Evolutionary conservation across 176 grass and related monocot genomes (phyloP).

Genomic region (Calamus simplicifolius): DNA sequence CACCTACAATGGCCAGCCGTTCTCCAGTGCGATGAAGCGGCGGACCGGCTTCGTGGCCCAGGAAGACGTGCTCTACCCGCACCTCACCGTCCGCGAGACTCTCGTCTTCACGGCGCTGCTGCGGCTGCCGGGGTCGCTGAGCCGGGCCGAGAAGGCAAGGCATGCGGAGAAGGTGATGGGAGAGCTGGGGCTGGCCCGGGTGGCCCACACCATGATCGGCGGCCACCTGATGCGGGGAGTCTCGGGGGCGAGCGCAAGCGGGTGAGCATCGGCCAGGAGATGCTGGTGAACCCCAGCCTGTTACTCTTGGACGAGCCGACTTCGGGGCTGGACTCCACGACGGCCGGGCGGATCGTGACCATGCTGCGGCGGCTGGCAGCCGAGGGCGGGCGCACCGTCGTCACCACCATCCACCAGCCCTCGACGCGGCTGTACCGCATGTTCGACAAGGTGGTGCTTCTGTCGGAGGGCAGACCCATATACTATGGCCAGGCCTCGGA

Average conservation of each 20-base stretch:
- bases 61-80: slow-evolving; percentile 40
- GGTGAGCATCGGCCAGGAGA: slow-evolving; percentile 93
- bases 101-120: slow-evolving; percentile 40
- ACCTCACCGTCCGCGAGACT: slow-evolving; percentile 41
- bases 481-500: slow-evolving; percentile 84
- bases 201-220: slow-evolving; percentile 35
- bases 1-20: slow-evolving; percentile 28
- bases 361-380: slow-evolving; percentile 64
- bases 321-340: slow-evolving; percentile 88
- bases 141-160: slow-evolving; percentile 17
- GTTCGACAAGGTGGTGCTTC: slow-evolving; percentile 94
- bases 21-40: slow-evolving; percentile 32
- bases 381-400: slow-evolving; percentile 50
- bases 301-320: slow-evolving; percentile 94
- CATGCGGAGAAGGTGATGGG: slow-evolving; percentile 27
- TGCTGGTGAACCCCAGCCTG: slow-evolving; percentile 81
- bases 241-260: slow-evolving; percentile 85
- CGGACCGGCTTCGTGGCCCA: slow-evolving; percentile 39
- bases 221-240: slow-evolving; percentile 48
- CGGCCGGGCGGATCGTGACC: slow-evolving; percentile 47
- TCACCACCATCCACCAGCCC: slow-evolving; percentile 96
- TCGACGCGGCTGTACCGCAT: slow-evolving; percentile 92
- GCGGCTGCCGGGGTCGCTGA: slow-evolving; percentile 25
- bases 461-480: slow-evolving; percentile 67
- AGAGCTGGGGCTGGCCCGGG: slow-evolving; percentile 23